Base-by-base conservation (phyloP, 352 stramenopile species). In the Thalassiosira ordinaria region DNA sequence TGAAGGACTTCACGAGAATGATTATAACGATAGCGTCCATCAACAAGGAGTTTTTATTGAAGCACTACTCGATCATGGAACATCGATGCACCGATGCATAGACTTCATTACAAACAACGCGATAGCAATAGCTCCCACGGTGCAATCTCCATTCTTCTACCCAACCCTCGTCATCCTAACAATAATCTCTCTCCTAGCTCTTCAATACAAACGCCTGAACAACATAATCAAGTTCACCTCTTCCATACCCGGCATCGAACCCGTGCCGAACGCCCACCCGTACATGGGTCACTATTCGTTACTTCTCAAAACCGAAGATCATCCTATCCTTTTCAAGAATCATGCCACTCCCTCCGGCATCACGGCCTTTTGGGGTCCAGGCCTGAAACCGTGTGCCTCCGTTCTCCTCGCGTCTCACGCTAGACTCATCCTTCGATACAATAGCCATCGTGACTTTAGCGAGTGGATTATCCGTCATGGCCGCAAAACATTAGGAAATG, bases 371-470 rank as follows among this genome's bases (percentile, higher is more conserved):
- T 81, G 49, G 46, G 69, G 57, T 11, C 35, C 52, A 0, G 18
- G 62, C 11, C 3, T 49, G 0, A 55, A 63, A n/a, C 14, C 16
- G 1, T 64, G 29, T 33, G 57, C 57, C 0, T 62, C 51, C 14
- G 60, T 83, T n/a, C n/a, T 78, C 0, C 6, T 41, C 8, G 67
- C 74, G 0, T 37, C 52, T 18, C 60, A 83, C 44, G 74, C 37
- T 2, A 27, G 74, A 24, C 18, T 44, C 8, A 26, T 83, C 4
- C 20, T 83, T 0, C 62, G 67, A 31, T 41, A 74, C 0, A 76
- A 29, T 13, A 49, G 20, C 22, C 27, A 49, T 1, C 24, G 74
- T 0, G 57, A 69, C 27, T 49, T 61, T 20, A 61, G 44, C 1
- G 37, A 37, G 27, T 61, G 56, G n/a, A 61, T 78, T 18, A 31